These are phyloP conservation scores for Astrephomene gubernaculifera DNA, from an alignment of 139 green algal genomes.

Conservation along the genomic window DNA sequence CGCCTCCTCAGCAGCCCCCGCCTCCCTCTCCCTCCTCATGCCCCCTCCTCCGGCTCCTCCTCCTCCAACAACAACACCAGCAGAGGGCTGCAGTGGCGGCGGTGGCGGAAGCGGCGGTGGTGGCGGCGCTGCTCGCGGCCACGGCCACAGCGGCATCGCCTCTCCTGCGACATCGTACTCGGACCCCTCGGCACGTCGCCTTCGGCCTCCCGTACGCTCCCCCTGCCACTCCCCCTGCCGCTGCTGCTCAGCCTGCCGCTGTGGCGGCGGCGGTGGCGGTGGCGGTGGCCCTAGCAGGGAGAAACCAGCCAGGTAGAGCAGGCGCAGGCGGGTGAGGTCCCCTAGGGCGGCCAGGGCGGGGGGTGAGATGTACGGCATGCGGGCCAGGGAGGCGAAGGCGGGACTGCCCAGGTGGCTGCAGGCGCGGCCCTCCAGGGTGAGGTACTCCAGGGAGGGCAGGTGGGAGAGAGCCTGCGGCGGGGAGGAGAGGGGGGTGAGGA, in stretches of 20 bases:
- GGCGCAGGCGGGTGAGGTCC: slow-evolving; percentile 9
- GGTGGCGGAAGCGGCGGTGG: not conserved
- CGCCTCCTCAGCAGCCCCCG: not conserved
- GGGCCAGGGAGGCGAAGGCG: not conserved
- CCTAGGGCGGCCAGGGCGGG: not conserved
- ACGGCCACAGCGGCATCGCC: not conserved
- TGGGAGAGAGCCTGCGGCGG: not conserved
- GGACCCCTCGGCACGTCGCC: too few species aligned
- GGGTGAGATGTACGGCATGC: not conserved
- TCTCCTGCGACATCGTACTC: too few species aligned
- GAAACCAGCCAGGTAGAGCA: slow-evolving; percentile 16
- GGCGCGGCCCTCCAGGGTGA: slow-evolving; percentile 12
- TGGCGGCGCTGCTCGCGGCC: not conserved
- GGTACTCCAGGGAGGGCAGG: slow-evolving; percentile 14
- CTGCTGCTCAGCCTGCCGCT: not conserved
- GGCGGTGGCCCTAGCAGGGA: not conserved
- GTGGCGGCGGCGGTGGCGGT: not conserved
- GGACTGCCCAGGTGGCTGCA: not conserved
- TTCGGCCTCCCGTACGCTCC: not conserved
- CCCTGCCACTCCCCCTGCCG: not conserved
- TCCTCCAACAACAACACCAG: too few species aligned
- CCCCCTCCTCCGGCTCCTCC: not conserved
- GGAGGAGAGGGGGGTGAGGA: not conserved
- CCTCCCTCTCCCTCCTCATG: not conserved
- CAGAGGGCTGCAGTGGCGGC: too few species aligned